phyloP scores from a whole-genome alignment of 352 stramenopile species.

The Halophytophthora polymorphica region DNA sequence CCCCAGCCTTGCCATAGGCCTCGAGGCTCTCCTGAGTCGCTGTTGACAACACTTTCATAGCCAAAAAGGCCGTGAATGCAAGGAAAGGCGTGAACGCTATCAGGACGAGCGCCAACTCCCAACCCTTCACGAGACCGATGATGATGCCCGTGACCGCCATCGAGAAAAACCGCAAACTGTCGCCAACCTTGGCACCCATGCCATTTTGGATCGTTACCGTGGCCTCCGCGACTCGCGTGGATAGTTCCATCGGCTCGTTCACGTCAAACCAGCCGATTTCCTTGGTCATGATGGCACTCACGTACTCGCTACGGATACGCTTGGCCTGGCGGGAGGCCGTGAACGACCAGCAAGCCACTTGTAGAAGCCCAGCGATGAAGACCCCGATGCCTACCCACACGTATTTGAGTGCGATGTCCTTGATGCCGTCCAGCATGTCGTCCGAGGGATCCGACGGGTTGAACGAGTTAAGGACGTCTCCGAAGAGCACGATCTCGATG shows the following conservation, averaged over 20 bases:
- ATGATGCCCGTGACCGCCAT: slow-evolving; percentile 42
- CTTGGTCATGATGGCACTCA: slow-evolving; percentile 27
- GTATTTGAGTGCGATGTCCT: slow-evolving; percentile 31
- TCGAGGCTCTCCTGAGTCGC: slow-evolving; percentile 31
- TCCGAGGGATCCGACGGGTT: slow-evolving; percentile 20
- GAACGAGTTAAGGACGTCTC: slow-evolving; percentile 51
- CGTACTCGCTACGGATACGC: slow-evolving; percentile 27
- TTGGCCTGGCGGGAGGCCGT: slow-evolving; percentile 38
- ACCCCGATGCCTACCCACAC: slow-evolving; percentile 27
- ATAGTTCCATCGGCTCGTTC: slow-evolving; percentile 32
- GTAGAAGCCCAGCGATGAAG: slow-evolving; percentile 28
- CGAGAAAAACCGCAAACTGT: slow-evolving; percentile 30
- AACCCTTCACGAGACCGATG: slow-evolving; percentile 51
- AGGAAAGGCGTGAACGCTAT: slow-evolving; percentile 42
- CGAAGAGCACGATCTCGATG: slow-evolving; percentile 47
- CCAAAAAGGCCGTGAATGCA: slow-evolving; percentile 25
- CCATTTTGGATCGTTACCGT: slow-evolving; percentile 42
- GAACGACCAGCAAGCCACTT: slow-evolving; percentile 37
- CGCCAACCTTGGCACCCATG: slow-evolving; percentile 42
- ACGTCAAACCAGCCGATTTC: slow-evolving; percentile 46
- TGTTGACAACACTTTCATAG: slow-evolving; percentile 25
- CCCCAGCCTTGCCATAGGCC: slow-evolving; percentile 41
- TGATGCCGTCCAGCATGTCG: slow-evolving; percentile 14
- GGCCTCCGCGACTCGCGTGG: slow-evolving; percentile 29
- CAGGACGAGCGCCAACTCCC: slow-evolving; percentile 49